These are phyloP conservation scores for Hypocreales sp. DNA, from an alignment of 2,329 filamentous ascomycete species.

Conservation along the genomic window DNA sequence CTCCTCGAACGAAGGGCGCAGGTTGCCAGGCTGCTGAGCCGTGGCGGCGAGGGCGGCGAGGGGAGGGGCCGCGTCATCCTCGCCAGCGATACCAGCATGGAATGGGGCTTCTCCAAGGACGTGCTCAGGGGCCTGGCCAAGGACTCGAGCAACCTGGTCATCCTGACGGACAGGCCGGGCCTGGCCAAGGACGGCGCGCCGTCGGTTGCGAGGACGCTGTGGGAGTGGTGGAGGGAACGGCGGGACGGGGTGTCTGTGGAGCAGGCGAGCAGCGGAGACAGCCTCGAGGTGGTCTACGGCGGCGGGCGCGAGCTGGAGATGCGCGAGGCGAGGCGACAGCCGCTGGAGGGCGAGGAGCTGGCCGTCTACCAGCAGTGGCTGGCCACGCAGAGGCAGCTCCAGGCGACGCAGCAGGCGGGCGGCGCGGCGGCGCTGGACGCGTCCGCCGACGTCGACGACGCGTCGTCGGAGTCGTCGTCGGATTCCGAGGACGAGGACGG, in stretches of 20 bases:
- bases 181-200: conserved; percentile 22
- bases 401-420: conserved; percentile 61
- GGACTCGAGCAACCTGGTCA: conserved; percentile 67
- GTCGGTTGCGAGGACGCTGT: conserved; percentile 60
- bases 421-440: conserved; percentile 53
- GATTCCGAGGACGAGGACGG: conserved; percentile 79
- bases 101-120: conserved; percentile 90
- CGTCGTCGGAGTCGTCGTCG: conserved; percentile 72
- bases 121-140: conserved; percentile 58
- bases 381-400: conserved; percentile 72
- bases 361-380: conserved; percentile 82
- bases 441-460: conserved; percentile 64
- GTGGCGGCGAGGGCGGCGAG: conserved; percentile 22
- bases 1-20: conserved; percentile 71
- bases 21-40: conserved; percentile 52
- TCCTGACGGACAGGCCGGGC: conserved; percentile 66
- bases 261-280: conserved; percentile 35
- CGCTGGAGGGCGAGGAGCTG: conserved; percentile 62
- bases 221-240: conserved; percentile 62
- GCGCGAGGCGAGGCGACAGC: conserved; percentile 42
- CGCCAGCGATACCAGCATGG: conserved; percentile 75
- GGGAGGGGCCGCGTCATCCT: conserved; percentile 59
- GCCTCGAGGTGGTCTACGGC: conserved; percentile 50
- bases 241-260: conserved; percentile 48
- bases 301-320: conserved; percentile 47